Conservation (phyloP, 176 grass and related monocot species). For the Musa schizocarpa region DNA sequence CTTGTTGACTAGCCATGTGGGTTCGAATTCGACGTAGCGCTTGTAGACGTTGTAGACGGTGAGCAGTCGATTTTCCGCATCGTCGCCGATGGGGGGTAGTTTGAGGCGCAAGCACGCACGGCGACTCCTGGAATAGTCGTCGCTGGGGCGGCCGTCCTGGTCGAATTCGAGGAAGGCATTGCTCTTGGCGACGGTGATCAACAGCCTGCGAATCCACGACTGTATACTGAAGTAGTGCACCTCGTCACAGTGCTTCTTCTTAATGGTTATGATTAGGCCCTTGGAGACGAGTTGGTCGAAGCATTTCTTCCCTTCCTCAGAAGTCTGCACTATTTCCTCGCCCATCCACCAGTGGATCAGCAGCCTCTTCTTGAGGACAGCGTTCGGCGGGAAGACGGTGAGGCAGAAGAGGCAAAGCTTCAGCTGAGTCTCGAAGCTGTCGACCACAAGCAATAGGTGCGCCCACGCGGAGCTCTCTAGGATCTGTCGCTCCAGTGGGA, state of each 20-base stretch:
- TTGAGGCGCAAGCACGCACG: conserved; percentile 12
- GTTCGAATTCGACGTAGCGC: conserved; percentile 9
- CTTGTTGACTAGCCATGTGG: conserved; percentile 17
- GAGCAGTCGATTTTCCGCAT: background rate
- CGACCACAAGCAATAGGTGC: conserved; percentile 5
- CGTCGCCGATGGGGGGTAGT: background rate
- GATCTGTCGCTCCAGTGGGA: background rate
- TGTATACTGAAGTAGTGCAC: conserved; percentile 15
- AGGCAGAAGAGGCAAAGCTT: conserved; percentile 20
- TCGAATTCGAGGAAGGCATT: conserved; percentile 23
- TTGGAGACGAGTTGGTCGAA: background rate
- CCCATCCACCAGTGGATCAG: conserved; percentile 21
- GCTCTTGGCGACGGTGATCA: conserved; percentile 17
- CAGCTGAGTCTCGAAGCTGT: conserved; percentile 9
- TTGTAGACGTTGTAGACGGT: conserved; percentile 20
- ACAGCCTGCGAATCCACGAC: conserved; percentile 12
- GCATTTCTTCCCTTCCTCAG: background rate
- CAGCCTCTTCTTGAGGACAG: conserved; percentile 26
- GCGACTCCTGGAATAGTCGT: conserved; percentile 15
- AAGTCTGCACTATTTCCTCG: conserved; percentile 3
- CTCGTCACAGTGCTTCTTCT: conserved; percentile 15
- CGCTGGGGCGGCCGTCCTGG: background rate
- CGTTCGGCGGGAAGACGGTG: conserved; percentile 17
- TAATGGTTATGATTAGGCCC: conserved; percentile 15
- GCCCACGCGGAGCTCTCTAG: background rate